Base-by-base conservation (phyloP, 176 grass and related monocot genomes). In the Musa troglodytarum region DNA sequence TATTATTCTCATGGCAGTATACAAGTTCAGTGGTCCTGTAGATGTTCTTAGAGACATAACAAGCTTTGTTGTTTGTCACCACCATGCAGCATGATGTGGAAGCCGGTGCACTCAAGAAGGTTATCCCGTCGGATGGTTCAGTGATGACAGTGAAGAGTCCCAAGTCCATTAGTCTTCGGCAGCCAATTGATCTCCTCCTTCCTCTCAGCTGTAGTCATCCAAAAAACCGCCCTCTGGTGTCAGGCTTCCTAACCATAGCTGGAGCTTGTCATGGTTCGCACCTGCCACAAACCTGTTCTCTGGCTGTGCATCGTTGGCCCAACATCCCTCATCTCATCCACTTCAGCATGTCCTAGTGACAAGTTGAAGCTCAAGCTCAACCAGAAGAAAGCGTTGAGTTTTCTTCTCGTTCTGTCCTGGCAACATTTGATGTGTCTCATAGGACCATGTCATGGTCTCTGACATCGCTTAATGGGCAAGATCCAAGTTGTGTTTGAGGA, bases 31-130 rank as follows among this genome's bases (percentile, higher is more conserved):
- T 43, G 34, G 3, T 43, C 4, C 34, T 43, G 34, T 43, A 43
- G 34, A 43, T 43, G 34, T 43, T 43, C 34, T 43, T 43, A 43
- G 34, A 43, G 34, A 5, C 4, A 5, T 43, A 43, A 43, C 34
- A 43, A 43, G 34, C 3, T 43, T 43, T 43, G 34, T 43, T 43
- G 34, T 43, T 43, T 43, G 34, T 43, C 8, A 49, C 70, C 88
- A 68, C 9, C 77, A 2, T 74, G 57, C 80, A 98, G 94, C 90
- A 93, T 82, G 94, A 98, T 50, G 94, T 98, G 28, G 94, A 98
- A 9, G 90, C 94, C 55, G 90, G 94, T 81, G 76, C 75, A 15
- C 75, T 98, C 80, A 93, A 98, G 85, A 98, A 93, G 84, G 88
- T 98, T 67, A 80, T 98, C 69, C 82, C 93, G 0, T 90, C 90